Evolutionary conservation across 2,329 filamentous ascomycete genomes (phyloP), one percentile per base, ranked within the genome.

Genomic region (Paraphoma sp.): DNA sequence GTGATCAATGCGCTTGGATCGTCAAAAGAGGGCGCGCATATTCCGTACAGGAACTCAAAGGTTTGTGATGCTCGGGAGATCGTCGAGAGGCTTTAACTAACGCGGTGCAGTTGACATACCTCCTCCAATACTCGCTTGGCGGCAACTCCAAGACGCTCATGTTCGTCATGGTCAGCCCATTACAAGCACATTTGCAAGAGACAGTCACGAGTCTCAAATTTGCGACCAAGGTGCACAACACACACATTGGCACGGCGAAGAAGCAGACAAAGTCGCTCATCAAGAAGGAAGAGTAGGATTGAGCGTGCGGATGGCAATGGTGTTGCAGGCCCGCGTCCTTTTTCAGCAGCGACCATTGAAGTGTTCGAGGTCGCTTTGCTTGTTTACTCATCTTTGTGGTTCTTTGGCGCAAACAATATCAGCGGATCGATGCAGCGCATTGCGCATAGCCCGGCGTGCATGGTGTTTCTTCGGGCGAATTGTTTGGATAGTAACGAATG

Each of bases 91-190:
- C 17, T 45, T 28, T 2, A 16, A 53, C 59, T 67, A 68, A 69
- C 36, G 36, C 12, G 4, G 43, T 9, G 10, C 48, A 90, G 85
- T 84, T 99, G 63, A 99, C 95, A 8, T 96, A 97, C 72, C 84
- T 99, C 45, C 84, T 99, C 38, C 92, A 98, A 85, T 96, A 95
- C 73, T 97, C 92, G 3, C 82, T 99, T 7, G 94, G 95, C 4
- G 95, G 95, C 14, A 97, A 97, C 76, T 95, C 90, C 67, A 96
- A 97, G 80, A 99, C 95, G 0, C 88, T 99, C 69, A 99, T 99
- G 95, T 97, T 99, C 76, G 92, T 98, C 75, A 98, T 98, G 93
- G 91, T 97, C 54, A 95, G 90, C 67, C 95, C 95, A 33, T 81
- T 98, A 56, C 91, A 96, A 80, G 90, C 88, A 6, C 95, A 98